phyloP scores from a whole-genome alignment of 2,329 filamentous ascomycete genomes.

The Neoascochyta sp. region DNA sequence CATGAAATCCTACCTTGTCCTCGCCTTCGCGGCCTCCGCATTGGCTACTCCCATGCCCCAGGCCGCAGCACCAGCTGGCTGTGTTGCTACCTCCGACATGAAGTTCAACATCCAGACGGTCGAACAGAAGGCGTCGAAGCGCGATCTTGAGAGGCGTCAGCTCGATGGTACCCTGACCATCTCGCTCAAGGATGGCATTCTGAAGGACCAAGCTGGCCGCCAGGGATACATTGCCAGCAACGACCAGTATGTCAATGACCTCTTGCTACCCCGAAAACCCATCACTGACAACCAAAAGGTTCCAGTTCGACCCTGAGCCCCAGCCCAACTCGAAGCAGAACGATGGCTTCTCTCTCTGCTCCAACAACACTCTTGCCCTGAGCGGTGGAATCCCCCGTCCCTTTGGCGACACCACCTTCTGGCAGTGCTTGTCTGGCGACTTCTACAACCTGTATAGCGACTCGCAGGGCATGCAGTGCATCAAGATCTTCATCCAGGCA shows the following conservation, averaged over 20 bases:
- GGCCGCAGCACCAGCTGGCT: constrained; percentile 49
- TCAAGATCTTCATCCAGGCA: constrained; percentile 35
- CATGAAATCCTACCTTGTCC: constrained; percentile 32
- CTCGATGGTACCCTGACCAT: constrained; percentile 53
- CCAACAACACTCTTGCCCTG: constrained; percentile 65
- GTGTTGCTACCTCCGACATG: constrained; percentile 50
- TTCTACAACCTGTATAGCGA: constrained; percentile 84
- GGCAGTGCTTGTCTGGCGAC: constrained; percentile 67
- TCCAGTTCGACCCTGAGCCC: constrained; percentile 40
- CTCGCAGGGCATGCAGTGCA: constrained; percentile 65
- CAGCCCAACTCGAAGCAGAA: constrained; percentile 70
- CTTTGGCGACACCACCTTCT: constrained; percentile 60
- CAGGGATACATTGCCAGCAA: constrained; percentile 78
- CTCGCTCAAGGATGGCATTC: constrained; percentile 58
- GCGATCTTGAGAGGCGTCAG: constrained; percentile 26
- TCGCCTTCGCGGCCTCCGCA: constrained; percentile 29
- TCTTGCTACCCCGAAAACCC: too few relatives aligned
- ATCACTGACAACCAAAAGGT: constrained; percentile 25
- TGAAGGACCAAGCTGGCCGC: constrained; percentile 63
- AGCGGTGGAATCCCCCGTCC: constrained; percentile 40
- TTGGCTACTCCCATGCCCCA: constrained; percentile 23
- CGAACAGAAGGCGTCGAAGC: constrained; percentile 28
- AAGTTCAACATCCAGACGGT: constrained; percentile 59
- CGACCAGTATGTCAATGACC: constrained; percentile 52
- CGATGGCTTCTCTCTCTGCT: constrained; percentile 68